phyloP scores from a whole-genome alignment of 805 yeast species.

The Suhomyces faveliae region DNA sequence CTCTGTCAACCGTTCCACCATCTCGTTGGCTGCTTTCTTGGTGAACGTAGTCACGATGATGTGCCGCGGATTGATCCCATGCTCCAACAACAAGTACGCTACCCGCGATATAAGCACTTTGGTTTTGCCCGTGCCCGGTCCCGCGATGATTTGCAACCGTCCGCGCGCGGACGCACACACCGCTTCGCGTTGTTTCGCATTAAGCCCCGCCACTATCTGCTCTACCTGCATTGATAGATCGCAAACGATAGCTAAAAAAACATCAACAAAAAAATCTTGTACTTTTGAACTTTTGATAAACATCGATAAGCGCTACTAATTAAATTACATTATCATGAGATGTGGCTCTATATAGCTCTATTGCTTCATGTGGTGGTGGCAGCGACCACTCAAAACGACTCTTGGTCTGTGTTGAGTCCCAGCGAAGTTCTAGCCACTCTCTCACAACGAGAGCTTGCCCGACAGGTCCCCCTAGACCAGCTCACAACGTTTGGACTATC shows the following conservation, averaged over 20 bases:
- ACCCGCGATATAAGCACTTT: conserved; percentile 78
- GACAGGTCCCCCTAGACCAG: conserved; percentile 33
- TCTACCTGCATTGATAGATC: not conserved
- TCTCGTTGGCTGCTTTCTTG: conserved; percentile 86
- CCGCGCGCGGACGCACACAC: conserved; percentile 39
- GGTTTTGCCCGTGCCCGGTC: conserved; percentile 76
- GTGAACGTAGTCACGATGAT: conserved; percentile 91
- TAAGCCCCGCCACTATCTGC: conserved; percentile 26
- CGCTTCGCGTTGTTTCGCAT: conserved; percentile 43
- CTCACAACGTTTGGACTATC: conserved; percentile 32
- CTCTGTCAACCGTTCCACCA: conserved; percentile 57
- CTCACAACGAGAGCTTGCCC: conserved; percentile 37
- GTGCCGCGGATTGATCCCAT: conserved; percentile 54
- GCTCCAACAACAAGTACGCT: conserved; percentile 57
- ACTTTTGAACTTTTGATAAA: too few species aligned
- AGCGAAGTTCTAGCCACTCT: conserved; percentile 20
- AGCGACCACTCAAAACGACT: not conserved
- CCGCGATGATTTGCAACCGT: conserved; percentile 53
- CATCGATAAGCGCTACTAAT: too few species aligned
- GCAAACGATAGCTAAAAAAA: not conserved
- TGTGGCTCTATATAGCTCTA: not conserved
- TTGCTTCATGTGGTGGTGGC: conserved; percentile 1
- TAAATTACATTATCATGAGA: too few species aligned
- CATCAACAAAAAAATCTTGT: too few species aligned
- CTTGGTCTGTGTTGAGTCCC: conserved; percentile 5